Conservation (phyloP, 805 yeast species). For the Suhomyces xylopsoci region DNA sequence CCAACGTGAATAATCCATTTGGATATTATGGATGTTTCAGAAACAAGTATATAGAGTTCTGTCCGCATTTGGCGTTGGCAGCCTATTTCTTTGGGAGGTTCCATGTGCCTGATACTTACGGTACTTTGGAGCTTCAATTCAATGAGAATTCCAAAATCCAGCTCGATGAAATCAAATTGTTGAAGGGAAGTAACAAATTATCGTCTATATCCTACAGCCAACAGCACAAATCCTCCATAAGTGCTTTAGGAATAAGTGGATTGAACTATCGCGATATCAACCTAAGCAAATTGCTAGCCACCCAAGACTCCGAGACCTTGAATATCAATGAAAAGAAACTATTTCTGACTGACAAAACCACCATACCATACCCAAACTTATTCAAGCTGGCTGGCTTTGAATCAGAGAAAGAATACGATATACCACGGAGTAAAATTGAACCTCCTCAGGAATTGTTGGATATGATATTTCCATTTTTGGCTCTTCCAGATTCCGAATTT, state of each 20-base stretch:
- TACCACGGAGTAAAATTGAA: constrained; percentile 17
- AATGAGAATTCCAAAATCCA: constrained; percentile 2
- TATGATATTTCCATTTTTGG: constrained; percentile 29
- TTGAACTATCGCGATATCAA: constrained; percentile 18
- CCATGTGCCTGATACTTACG: constrained; percentile 26
- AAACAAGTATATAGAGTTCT: constrained; percentile 22
- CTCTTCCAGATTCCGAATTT: constrained; percentile 10
- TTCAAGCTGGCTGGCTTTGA: constrained; percentile 23
- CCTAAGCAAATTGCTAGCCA: constrained; percentile 16
- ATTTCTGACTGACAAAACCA: constrained; percentile 7
- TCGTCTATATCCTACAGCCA: constrained; percentile 23
- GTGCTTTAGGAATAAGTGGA: constrained; percentile 18
- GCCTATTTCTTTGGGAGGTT: constrained; percentile 27
- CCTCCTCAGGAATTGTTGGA: constrained; percentile 25
- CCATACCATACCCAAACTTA: constrained; percentile 13
- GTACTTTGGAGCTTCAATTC: constrained; percentile 16
- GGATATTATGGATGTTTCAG: constrained; percentile 21
- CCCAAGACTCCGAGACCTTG: constrained; percentile 10
- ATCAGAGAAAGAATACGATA: constrained; percentile 13
- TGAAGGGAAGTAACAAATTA: constrained; percentile 24
- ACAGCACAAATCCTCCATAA: constrained; percentile 24
- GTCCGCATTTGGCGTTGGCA: constrained; percentile 27
- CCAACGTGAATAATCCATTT: background rate
- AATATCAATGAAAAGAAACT: constrained; percentile 9
- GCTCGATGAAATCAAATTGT: constrained; percentile 17